A percentile compares a stretch with the other conserved stretches of the same genome.
These are phyloP conservation scores for Diaporthe sp. DNA, from an alignment of 2,329 filamentous ascomycete species.

Conservation along the genomic window DNA sequence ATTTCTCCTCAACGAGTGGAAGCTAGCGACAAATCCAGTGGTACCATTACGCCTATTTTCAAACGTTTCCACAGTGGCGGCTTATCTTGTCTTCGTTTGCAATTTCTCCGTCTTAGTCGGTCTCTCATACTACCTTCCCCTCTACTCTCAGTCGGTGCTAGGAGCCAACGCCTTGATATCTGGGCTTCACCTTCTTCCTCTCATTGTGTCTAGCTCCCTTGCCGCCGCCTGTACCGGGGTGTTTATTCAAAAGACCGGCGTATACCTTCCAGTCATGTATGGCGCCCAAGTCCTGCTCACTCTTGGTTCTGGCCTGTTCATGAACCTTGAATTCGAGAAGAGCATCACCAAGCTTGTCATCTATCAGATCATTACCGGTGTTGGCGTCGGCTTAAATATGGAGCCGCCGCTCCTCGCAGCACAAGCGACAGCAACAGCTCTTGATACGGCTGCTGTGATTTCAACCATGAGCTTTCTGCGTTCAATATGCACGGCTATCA, in stretches of 20 bases:
- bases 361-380: conserved; percentile 71
- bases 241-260: conserved; percentile 71
- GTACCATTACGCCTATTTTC: conserved; percentile 80
- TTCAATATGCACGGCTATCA: conserved; percentile 74
- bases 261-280: conserved; percentile 71
- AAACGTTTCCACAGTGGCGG: conserved; percentile 71
- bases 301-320: conserved; percentile 72
- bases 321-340: conserved; percentile 67
- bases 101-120: conserved; percentile 80
- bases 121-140: conserved; percentile 78
- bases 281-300: conserved; percentile 68
- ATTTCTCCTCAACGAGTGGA: conserved; percentile 80
- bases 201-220: conserved; percentile 74
- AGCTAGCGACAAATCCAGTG: conserved; percentile 79
- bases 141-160: conserved; percentile 85
- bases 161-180: conserved; percentile 75
- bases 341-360: conserved; percentile 68
- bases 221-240: conserved; percentile 67
- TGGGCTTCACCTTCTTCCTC: conserved; percentile 80
- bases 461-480: conserved; percentile 75
- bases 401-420: conserved; percentile 76
- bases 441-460: conserved; percentile 76
- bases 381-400: conserved; percentile 74
- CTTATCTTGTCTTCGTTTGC: conserved; percentile 74
- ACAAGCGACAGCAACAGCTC: conserved; percentile 69